These are phyloP conservation scores for Podila clonocystis DNA, from an alignment of 192 early-diverging fungal species.

Conservation along the genomic window DNA sequence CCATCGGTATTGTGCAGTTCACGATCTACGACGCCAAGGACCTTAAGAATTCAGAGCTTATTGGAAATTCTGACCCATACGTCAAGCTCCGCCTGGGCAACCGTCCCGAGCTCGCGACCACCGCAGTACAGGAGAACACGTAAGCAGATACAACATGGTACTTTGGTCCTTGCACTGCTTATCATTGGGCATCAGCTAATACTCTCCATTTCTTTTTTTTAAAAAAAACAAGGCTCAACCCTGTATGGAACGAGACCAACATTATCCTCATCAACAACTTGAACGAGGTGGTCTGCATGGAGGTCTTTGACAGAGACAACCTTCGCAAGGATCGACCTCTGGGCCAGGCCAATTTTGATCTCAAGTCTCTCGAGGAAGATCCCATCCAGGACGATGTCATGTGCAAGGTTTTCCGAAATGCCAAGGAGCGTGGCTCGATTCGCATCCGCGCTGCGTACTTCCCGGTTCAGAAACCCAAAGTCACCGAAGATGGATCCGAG, in stretches of 20 bases:
- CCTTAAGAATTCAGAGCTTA: slow-evolving; percentile 87
- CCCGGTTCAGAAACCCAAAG: slow-evolving; percentile 22
- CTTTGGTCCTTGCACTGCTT: too few relatives aligned
- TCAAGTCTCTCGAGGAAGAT: slow-evolving; percentile 55
- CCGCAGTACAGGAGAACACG: slow-evolving; percentile 76
- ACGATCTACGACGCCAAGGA: slow-evolving; percentile 81
- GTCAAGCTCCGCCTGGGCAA: slow-evolving; percentile 77
- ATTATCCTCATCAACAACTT: slow-evolving; percentile 80
- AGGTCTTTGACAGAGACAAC: slow-evolving; percentile 85
- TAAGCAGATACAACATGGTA: too few relatives aligned
- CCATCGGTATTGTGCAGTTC: slow-evolving; percentile 88
- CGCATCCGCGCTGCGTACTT: slow-evolving; percentile 42
- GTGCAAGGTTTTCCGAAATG: slow-evolving; percentile 41
- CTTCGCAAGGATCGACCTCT: slow-evolving; percentile 75
- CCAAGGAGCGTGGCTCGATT: slow-evolving; percentile 39
- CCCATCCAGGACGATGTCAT: slow-evolving; percentile 58
- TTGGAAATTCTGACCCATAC: slow-evolving; percentile 93
- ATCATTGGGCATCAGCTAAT: too few relatives aligned
- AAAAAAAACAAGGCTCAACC: slow-evolving; percentile 54
- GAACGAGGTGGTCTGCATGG: slow-evolving; percentile 78
- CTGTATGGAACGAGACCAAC: slow-evolving; percentile 87
- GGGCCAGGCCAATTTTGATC: slow-evolving; percentile 65
- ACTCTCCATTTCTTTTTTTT: too few relatives aligned
- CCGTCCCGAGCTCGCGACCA: slow-evolving; percentile 69
- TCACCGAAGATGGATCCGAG: slow-evolving; percentile 28